Evolutionary conservation across 2,329 filamentous ascomycete genomes (phyloP), one percentile per base, ranked within the genome.

Genomic region (Ceratocystis colombiana): DNA sequence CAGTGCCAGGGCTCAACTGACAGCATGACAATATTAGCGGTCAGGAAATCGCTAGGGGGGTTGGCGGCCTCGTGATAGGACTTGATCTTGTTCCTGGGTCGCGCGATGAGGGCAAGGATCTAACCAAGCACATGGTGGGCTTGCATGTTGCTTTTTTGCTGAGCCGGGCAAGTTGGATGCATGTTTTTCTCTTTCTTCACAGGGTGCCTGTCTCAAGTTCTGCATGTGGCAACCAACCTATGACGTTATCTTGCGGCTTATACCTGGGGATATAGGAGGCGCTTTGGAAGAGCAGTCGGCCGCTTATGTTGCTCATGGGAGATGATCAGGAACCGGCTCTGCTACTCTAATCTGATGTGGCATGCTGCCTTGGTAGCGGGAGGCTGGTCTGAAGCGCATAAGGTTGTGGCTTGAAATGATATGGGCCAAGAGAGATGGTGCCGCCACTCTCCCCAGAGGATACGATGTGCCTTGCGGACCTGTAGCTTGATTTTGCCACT

Each of bases 1-100:
- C 55, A 7, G 5, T 59, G 55, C 25, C 2, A 59, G 28, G 33
- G 25, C 17, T 22, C 3, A 59, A n/a, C 37, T 33, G 25, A 30
- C 55, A 28, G n/a, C 33, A 59, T 37, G 25, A n/a, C 55, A 28
- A 20, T 59, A 59, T 37, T 59, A 37, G 55, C 55, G 55, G 55
- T 59, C 55, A 59, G 33, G 55, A 33, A 20, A 37, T 37, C 28
- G 25, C 55, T 33, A 37, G 25, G 55, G 53, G 28, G 30, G 25
- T 8, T 59, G 17, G 55, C 55, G 55, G 55, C 55, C 55, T 59
- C 17, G 55, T 59, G 12, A 59, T 59, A 15, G 28, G 55, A 37
- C 28, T 59, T n/a, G n/a, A 59, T 20, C n/a, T 22, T 37, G 55
- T 37, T n/a, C 25, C 30, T 59, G 25, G 5, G 10, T 8, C 33